A percentile compares a stretch with the other conserved stretches of the same genome.
Evolutionary conservation across 768 basidiomycete species (phyloP).

Genomic region (Rhizopogon salebrosus): DNA sequence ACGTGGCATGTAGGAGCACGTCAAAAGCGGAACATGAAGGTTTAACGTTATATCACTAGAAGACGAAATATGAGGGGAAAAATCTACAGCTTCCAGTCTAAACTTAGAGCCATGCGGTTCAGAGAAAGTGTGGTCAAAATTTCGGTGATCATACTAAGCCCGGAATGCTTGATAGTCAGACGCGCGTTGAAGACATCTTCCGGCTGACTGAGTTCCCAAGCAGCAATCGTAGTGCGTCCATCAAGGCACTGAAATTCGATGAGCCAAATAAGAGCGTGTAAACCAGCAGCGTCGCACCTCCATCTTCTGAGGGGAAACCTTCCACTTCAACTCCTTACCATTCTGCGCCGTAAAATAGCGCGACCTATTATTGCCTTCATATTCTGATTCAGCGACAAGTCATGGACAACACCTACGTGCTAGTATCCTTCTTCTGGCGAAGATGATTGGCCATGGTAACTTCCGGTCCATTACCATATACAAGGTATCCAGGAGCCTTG

Average conservation of each 20-base stretch:
- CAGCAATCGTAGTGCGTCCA: conserved; percentile 53
- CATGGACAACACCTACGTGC: conserved; percentile 46
- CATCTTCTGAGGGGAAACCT: conserved; percentile 52
- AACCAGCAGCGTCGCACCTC: conserved; percentile 45
- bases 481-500: conserved; percentile 53
- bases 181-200: conserved; percentile 54
- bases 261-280: neutral
- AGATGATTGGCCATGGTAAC: conserved; percentile 54
- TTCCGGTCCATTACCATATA: conserved; percentile 61
- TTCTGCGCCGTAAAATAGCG: conserved; percentile 70
- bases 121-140: conserved; percentile 71
- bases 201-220: conserved; percentile 61
- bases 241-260: conserved; percentile 50
- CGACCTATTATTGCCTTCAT: conserved; percentile 39
- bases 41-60: neutral
- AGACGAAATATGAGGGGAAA: neutral
- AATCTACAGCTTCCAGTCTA: conserved; percentile 43
- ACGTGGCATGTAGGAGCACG: neutral
- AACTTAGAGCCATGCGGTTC: conserved; percentile 61
- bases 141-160: conserved; percentile 65
- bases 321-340: conserved; percentile 75
- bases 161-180: conserved; percentile 52
- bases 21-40: neutral
- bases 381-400: neutral
- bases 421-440: conserved; percentile 53